Evolutionary conservation across 352 stramenopile genomes (phyloP), one percentile per base, ranked within the genome.

Genomic region (Globisporangium sylvaticum): DNA sequence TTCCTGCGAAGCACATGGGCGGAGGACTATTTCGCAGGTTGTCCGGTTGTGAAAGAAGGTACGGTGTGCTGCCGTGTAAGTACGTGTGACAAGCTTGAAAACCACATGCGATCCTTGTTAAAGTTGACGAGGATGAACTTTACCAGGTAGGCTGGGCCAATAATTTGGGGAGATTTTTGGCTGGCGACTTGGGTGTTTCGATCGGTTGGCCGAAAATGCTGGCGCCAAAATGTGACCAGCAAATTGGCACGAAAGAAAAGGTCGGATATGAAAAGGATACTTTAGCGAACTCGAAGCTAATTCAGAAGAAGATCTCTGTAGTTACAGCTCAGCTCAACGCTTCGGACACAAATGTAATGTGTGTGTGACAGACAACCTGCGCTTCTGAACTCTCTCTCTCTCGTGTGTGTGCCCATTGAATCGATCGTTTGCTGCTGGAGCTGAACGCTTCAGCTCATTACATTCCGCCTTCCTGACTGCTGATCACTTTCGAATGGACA

Each of bases 1-100:
- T 64, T 64, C 58, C 31, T 34, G 27, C 15, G 20, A 29, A 54
- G 25, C 62, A 61, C 53, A 61, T 67, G 62, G 52, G 18, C 12
- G 18, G 39, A 48, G 39, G 42, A 1, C 42, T 22, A 50, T 50
- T 22, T 50, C 2, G 31, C 6, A 60, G 52, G 0, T 34, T 20
- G 53, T 58, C 25, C 2, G 3, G 7, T 58, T 58, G 53, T 58
- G 6, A 34, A 7, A 22, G 18, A n/a, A 2, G 29, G 52, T 34
- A 58, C 50, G 0, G 0, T 34, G 24, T 1, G 5, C 2, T 54
- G 8, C 5, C 46, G n/a, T 2, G 15, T 18, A 54, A 54, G 46
- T 54, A 10, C 3, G 9, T 20, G 14, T 1, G 0, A 7, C 3
- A 20, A 46, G 12, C 20, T 46, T 5, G 2, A n/a, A 46, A 46